Conservation (phyloP, 495 filamentous ascomycete genomes). For the Penicillium desertorum region DNA sequence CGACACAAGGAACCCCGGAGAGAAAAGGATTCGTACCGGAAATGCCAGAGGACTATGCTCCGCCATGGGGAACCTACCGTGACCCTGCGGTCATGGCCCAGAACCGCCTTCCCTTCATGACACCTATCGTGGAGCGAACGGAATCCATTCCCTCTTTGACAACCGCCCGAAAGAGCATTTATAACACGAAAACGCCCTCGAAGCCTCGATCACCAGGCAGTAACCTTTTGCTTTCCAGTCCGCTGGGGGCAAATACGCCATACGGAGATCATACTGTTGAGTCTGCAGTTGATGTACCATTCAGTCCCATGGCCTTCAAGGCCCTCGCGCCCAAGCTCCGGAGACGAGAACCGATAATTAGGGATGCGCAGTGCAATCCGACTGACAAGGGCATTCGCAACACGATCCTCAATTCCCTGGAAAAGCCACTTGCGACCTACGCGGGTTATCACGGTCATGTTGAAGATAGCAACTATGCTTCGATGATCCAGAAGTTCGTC, state of each 20-base stretch:
- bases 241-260: conserved; percentile 30
- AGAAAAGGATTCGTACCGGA: conserved; percentile 60
- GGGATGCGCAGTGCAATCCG: conserved; percentile 83
- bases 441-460: conserved; percentile 73
- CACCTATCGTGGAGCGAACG: conserved; percentile 92
- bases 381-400: conserved; percentile 70
- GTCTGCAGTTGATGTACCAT: conserved; percentile 39
- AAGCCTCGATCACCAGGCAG: conserved; percentile 41
- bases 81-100: conserved; percentile 75
- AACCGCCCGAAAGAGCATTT: conserved; percentile 52
- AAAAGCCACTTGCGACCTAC: conserved; percentile 69
- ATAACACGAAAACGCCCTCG: conserved; percentile 73
- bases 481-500: conserved; percentile 76
- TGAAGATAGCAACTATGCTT: conserved; percentile 57
- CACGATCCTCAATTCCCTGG: conserved; percentile 68
- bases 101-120: conserved; percentile 94
- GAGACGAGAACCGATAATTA: conserved; percentile 63
- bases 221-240: conserved; percentile 37
- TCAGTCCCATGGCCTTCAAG: conserved; percentile 53
- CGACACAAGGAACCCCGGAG: conserved; percentile 28
- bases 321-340: conserved; percentile 27
- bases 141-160: conserved; percentile 74
- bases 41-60: conserved; percentile 82
- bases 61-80: conserved; percentile 70
- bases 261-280: conserved; percentile 32